A percentile compares a stretch with the other conserved stretches of the same genome.
phyloP scores from a whole-genome alignment of 805 yeast species.

The Candida sithepensis region DNA sequence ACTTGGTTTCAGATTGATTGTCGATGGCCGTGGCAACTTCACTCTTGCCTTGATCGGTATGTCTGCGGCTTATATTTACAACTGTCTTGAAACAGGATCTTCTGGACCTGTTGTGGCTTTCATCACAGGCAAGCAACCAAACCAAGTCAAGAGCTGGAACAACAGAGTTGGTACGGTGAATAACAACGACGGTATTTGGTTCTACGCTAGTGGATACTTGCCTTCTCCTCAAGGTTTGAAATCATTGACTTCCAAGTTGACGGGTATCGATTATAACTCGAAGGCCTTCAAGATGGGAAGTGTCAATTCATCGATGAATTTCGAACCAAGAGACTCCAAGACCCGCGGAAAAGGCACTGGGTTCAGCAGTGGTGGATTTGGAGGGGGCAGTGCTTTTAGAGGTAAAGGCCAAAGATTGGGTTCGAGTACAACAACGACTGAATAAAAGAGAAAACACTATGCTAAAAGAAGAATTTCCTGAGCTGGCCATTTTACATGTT shows the following conservation, averaged over 20 bases:
- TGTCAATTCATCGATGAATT: constrained; percentile 13
- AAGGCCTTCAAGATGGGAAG: constrained; percentile 26
- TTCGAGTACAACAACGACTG: constrained; percentile 5
- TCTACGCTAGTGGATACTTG: constrained; percentile 50
- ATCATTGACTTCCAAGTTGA: constrained; percentile 24
- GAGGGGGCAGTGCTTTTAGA: constrained; percentile 22
- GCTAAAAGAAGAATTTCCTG: too few species aligned
- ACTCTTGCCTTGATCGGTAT: constrained; percentile 47
- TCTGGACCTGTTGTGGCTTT: constrained; percentile 40
- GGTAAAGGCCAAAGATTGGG: constrained; percentile 41
- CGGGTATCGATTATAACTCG: constrained; percentile 31
- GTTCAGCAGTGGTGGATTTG: constrained; percentile 8
- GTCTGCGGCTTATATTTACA: constrained; percentile 54
- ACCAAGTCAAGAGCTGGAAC: constrained; percentile 14
- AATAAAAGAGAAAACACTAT: too few species aligned
- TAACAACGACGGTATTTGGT: constrained; percentile 29
- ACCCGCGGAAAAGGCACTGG: constrained; percentile 10
- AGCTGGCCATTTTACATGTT: too few species aligned
- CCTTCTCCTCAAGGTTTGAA: constrained; percentile 51
- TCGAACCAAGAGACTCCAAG: constrained; percentile 12
- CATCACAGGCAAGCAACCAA: constrained; percentile 28
- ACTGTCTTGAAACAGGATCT: constrained; percentile 59
- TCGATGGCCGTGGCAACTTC: constrained; percentile 40
- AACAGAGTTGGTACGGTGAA: constrained; percentile 31
- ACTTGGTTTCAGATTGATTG: constrained; percentile 40